Base-by-base conservation (phyloP, 345 rosid genomes). In the Eucalyptus caleyi region DNA sequence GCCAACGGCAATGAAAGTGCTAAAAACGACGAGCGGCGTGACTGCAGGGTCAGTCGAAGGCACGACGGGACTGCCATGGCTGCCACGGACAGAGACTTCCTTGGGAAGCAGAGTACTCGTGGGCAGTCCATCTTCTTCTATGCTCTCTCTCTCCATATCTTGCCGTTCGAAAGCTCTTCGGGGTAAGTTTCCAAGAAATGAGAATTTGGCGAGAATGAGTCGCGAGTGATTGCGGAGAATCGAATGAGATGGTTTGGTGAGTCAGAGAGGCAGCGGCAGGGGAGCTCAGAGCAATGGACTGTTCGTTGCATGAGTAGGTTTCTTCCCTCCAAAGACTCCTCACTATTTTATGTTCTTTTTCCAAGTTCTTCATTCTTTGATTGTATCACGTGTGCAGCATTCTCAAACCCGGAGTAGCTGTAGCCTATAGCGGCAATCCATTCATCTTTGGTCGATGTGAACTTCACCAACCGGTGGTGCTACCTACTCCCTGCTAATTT, bases 1-100 rank as follows among this genome's bases (percentile, higher is more conserved):
- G 12, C 88, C 87, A 5, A 89, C 93, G 60, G 97, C 94, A 14
- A 95, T 91, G 23, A 94, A 88, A 62, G 97, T 93, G 87, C 96
- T 91, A 19, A 93, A 87, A n/a, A 95, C 89, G 59, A 92, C 90
- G 21, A 87, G 60, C 49, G 91, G 88, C 26, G 94, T 92, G 53
- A 87, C 53, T 7, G 92, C 91, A 34, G 93, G 89, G 40, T 65
- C 67, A 6, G 65, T 13, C 47, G 86, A 87, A 9, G 51, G 77
- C 32, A 14, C 24, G 27, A 40, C 9, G 4, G 27, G 32, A 8
- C 7, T 15, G 86, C 88, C 81, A 6, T 5, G 5, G 1, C 21
- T 32, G 77, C 37, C 65, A 12, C 9, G 26, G 47, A 27, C 81
- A 50, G 62, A 27, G 13, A 42, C 69, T 86, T 62, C 54, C 49